These are phyloP conservation scores for Zychaea mexicana DNA, from an alignment of 371 early-diverging fungal species.

Conservation along the genomic window DNA sequence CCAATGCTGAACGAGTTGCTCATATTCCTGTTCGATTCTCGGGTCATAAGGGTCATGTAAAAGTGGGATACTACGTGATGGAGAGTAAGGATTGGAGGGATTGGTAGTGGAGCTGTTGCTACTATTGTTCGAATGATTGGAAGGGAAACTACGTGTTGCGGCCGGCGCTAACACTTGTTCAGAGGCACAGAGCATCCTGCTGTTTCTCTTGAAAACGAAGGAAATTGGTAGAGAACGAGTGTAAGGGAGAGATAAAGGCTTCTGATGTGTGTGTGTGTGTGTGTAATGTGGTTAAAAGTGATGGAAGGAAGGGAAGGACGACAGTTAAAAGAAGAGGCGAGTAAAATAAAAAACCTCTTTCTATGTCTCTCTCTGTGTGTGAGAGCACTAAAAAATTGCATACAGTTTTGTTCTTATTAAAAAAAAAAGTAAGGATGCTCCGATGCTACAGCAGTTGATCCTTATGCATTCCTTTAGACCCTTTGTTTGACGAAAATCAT, in stretches of 20 bases:
- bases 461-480: conserved; percentile 1
- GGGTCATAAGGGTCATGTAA: conserved; percentile 15
- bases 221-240: not conserved
- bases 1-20: conserved; percentile 35
- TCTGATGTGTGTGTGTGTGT: not conserved
- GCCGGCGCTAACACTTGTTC: conserved; percentile 15
- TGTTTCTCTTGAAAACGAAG: not conserved
- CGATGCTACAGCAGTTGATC: not conserved
- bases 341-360: no score
- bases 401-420: conserved; percentile 14
- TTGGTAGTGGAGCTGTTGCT: not conserved
- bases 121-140: not conserved
- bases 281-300: no score
- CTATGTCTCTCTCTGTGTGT: not conserved
- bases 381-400: not conserved
- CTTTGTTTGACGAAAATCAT: not conserved
- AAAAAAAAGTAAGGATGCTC: conserved; percentile 1
- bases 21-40: conserved; percentile 35
- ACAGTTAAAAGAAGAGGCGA: no score
- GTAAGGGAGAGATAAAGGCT: no score
- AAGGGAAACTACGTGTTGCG: conserved; percentile 6
- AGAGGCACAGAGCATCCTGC: conserved; percentile 17
- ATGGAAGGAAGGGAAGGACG: no score
- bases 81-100: not conserved
- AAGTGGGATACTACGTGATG: conserved; percentile 6